Conservation (phyloP, 768 basidiomycete genomes). For the Psilocybe cyanescens region DNA sequence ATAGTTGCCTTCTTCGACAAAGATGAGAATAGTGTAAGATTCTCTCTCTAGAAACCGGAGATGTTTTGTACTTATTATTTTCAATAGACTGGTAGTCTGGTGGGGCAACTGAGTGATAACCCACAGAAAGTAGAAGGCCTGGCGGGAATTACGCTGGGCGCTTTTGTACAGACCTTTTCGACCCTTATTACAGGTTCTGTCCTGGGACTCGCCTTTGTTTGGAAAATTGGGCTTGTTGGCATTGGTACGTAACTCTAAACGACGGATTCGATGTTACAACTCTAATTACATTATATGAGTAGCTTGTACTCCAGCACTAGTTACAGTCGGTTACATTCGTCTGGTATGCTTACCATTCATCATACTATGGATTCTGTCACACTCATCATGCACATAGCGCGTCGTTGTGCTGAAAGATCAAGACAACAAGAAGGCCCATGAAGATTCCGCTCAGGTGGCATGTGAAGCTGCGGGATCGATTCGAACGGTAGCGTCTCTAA, state of each 20-base stretch:
- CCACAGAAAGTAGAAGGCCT: slow-evolving; percentile 88
- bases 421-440: slow-evolving; percentile 77
- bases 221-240: slow-evolving; percentile 73
- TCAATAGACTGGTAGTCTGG: slow-evolving; percentile 73
- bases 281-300: not conserved
- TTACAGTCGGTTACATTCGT: slow-evolving; percentile 65
- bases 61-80: not conserved
- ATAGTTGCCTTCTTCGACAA: slow-evolving; percentile 84
- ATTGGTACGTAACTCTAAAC: not conserved
- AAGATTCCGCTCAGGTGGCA: slow-evolving; percentile 82
- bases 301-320: slow-evolving; percentile 72
- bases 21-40: slow-evolving; percentile 70
- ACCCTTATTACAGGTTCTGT: slow-evolving; percentile 72
- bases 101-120: slow-evolving; percentile 76
- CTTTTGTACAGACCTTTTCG: slow-evolving; percentile 76
- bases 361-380: not conserved
- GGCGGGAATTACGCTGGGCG: slow-evolving; percentile 84
- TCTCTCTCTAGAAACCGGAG: slow-evolving; percentile 8
- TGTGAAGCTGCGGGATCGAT: slow-evolving; percentile 91
- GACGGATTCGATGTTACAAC: not conserved
- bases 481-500: slow-evolving; percentile 85
- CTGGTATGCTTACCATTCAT: slow-evolving; percentile 45
- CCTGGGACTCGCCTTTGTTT: slow-evolving; percentile 76
- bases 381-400: slow-evolving; percentile 37
- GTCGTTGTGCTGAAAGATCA: slow-evolving; percentile 89